Evolutionary conservation across 495 filamentous ascomycete species (phyloP), one percentile per base, ranked within the genome.

Genomic region (Extremus antarcticus): DNA sequence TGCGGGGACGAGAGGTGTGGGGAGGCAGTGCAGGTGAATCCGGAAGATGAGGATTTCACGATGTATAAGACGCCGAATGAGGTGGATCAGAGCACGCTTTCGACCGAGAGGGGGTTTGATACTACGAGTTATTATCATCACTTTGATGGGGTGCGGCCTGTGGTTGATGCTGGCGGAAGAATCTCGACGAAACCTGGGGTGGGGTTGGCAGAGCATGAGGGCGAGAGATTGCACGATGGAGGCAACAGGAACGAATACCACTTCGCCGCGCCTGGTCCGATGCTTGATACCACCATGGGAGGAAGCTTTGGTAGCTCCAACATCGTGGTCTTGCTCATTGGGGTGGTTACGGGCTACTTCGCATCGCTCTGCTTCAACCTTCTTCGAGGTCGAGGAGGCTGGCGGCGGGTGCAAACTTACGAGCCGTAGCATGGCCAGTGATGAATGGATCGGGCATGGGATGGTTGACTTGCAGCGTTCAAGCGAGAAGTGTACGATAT

Each of bases 1-100:
- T 66, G 64, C 40, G 51, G 54, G 47, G 56, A 62, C 40, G 41
- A 58, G 7, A 51, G 54, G 13, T 66, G 64, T 47, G 46, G 45
- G 4, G 9, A 32, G 13, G 21, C 57, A 10, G 19, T 45, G 25
- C 25, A 25, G 16, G 24, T 45, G 2, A 46, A 46, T 7, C 19
- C 17, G 2, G 25, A 21, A 10, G 53, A 59, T 15, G 53, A 59
- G 24, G 19, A 60, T 19, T 21, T 11, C 7, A 32, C 43, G n/a
- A 19, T 9, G 0, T 57, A 57, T 25, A 54, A 57, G 24, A 35
- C 24, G 10, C 32, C 46, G 8, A 40, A 53, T 13, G 22, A 11
- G 2, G 41, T 54, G 3, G 43, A 23, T 9, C 38, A 25, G 25
- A 16, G 20, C 1, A 56, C 38, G 19, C 54, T 61, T 7, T 53